A percentile compares a stretch with the other conserved stretches of the same genome.
Conservation (phyloP, 1,139 yeast genomes). For the Spathaspora sp. region DNA sequence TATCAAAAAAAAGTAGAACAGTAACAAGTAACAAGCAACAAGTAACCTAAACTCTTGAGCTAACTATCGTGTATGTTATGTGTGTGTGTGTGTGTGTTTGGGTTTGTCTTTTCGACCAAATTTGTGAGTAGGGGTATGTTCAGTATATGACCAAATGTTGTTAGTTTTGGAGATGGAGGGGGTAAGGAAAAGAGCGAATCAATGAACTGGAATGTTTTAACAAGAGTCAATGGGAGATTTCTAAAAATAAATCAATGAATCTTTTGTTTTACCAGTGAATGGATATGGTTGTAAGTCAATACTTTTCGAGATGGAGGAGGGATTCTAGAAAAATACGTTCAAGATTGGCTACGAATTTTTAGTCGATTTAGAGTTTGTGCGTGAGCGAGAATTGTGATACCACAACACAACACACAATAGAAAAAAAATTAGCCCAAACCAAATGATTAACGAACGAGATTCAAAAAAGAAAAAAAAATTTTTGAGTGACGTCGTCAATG, state of each 20-base stretch:
- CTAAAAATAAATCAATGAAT: neutral
- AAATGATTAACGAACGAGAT: neutral
- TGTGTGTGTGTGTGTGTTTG: neutral
- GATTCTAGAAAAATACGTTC: neutral
- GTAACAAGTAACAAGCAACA: no score
- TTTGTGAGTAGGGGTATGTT: neutral
- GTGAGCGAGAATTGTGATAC: neutral
- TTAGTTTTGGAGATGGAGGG: neutral
- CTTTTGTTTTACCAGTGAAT: neutral
- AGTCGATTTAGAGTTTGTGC: neutral
- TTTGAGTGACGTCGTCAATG: neutral
- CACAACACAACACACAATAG: neutral
- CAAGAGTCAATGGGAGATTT: neutral
- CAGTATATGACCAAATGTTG: neutral
- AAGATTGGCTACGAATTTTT: neutral
- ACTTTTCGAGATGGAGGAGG: neutral
- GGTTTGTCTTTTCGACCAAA: no score
- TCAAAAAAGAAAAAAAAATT: neutral
- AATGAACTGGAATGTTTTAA: neutral
- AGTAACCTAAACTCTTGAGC: no score
- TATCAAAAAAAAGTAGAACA: constrained; percentile 12
- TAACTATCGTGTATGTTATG: no score
- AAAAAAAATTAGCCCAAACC: neutral
- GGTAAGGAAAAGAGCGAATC: neutral
- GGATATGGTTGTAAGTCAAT: neutral